A percentile compares a stretch with the other conserved stretches of the same genome.
Conservation (phyloP, 2,329 filamentous ascomycete species). For the Pseudogymnoascus sp. region DNA sequence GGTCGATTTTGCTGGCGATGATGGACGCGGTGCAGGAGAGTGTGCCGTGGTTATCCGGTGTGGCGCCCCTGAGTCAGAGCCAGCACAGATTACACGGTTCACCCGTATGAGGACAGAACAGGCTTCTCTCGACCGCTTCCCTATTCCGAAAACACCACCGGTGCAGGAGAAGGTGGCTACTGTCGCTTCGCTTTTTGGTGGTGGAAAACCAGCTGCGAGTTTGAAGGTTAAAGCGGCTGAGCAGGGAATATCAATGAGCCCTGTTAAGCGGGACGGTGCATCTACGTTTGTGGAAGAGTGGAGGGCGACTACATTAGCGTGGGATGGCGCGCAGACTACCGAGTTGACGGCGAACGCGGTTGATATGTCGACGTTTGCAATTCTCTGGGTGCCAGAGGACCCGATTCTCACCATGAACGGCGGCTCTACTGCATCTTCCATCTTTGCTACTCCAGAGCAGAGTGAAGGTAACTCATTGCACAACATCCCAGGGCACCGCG, state of each 20-base stretch:
- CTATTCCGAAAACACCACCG: conserved; percentile 24
- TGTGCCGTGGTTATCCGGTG: conserved; percentile 65
- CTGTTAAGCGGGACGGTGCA: conserved; percentile 19
- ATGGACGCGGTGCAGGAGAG: conserved; percentile 69
- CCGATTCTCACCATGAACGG: conserved; percentile 55
- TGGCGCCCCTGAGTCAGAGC: conserved; percentile 34
- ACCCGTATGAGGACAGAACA: conserved; percentile 40
- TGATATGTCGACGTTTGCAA: conserved; percentile 66
- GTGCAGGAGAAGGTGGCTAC: conserved; percentile 17
- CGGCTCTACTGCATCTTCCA: conserved; percentile 24
- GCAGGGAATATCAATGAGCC: conserved; percentile 21
- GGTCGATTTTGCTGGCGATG: conserved; percentile 81
- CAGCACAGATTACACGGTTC: conserved; percentile 47
- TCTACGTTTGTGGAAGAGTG: conserved; percentile 51
- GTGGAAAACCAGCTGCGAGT: conserved; percentile 20
- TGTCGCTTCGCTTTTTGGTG: conserved; percentile 27
- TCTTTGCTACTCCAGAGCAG: conserved; percentile 20
- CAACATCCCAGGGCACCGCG: conserved; percentile 77
- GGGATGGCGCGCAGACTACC: conserved; percentile 50
- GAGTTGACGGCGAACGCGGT: conserved; percentile 63
- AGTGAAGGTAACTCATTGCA: conserved; percentile 23
- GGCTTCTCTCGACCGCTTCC: conserved; percentile 24
- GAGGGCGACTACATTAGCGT: conserved; percentile 51
- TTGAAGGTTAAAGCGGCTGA: conserved; percentile 15
- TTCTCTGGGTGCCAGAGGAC: conserved; percentile 69